Evolutionary conservation across 768 basidiomycete species (phyloP), one percentile per base, ranked within the genome.

Genomic region (Piloderma croceum): DNA sequence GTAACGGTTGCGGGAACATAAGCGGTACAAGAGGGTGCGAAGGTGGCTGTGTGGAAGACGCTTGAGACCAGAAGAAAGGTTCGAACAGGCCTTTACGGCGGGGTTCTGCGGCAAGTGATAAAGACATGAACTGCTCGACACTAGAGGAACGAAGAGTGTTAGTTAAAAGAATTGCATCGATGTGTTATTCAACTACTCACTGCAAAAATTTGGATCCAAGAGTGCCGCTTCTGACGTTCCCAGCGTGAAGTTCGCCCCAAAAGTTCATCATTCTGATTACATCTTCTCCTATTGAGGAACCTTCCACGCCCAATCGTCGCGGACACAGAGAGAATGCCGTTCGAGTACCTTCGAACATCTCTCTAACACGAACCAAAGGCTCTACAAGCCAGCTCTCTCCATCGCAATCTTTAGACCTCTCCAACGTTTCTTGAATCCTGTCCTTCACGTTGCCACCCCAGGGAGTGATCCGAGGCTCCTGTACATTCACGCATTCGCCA

Each of bases 101-200:
- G 6, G 85, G 78, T 50, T 90, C 88, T 12, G 81, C 77, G 27
- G 83, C 77, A 24, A 87, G 58, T 2, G 88, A 90, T 15, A 87
- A 66, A 0, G 82, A 77, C 75, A 81, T 83, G 51, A 87, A 89
- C 45, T 85, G 83, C 19, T 85, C 85, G 45, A 83, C 63, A 6
- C 83, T 87, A 47, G 33, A 17, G 19, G 35, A 9, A 38, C 39
- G 9, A 29, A 9, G n/a, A n/a, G 27, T 15, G 15, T 29, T 15
- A 29, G 27, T 29, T 29, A 29, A 9, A 29, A n/a, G n/a, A n/a
- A n/a, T n/a, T 29, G 15, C 10, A 29, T 29, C 27, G 27, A 29
- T 29, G 15, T 15, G 9, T 29, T 9, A 29, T 9, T 29, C 9
- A 29, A 29, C 27, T 35, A 46, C 46, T 31, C 52, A 24, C 15